Percentiles rank a stretch among this genome's conserved stretches.
phyloP scores from a whole-genome alignment of 2,329 filamentous ascomycete genomes.

The Monilinia fructicola region DNA sequence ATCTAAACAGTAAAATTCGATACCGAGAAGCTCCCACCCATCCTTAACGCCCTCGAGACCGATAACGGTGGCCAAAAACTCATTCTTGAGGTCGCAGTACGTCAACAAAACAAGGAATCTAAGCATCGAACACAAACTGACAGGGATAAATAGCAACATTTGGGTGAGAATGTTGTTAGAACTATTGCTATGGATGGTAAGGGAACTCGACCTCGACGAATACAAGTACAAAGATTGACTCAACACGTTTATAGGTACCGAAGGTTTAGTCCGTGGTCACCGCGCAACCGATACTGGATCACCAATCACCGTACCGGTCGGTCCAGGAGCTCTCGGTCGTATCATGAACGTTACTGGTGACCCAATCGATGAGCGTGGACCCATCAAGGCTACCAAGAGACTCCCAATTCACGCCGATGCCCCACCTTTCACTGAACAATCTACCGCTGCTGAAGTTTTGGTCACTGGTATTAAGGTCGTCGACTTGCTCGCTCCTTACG shows the following conservation, averaged over 20 bases:
- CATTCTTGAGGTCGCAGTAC: conserved; percentile 93
- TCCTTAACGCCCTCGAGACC: conserved; percentile 95
- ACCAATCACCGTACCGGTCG: conserved; percentile 96
- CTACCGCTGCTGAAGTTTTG: conserved; percentile 92
- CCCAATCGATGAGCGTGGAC: conserved; percentile 98
- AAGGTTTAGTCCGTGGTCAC: conserved; percentile 95
- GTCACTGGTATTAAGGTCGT: conserved; percentile 99
- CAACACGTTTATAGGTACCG: conserved; percentile 68
- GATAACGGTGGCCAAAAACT: conserved; percentile 92
- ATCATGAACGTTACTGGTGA: conserved; percentile 99
- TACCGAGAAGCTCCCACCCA: conserved; percentile 85
- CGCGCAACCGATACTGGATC: conserved; percentile 83
- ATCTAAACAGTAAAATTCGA: conserved; percentile 85
- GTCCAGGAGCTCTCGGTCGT: conserved; percentile 88
- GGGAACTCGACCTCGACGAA: conserved; percentile 39
- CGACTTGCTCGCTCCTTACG: conserved; percentile 97
- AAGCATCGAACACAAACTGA: conserved; percentile 41
- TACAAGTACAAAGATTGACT: conserved; percentile 33
- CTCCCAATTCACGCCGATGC: conserved; percentile 92
- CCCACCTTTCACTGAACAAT: conserved; percentile 91
- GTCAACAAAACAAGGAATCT: conserved; percentile 40
- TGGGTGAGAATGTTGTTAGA: conserved; percentile 98
- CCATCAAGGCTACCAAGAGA: conserved; percentile 88
- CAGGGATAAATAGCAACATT: conserved; percentile 75
- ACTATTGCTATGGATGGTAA: conserved; percentile 99